These are phyloP conservation scores for Lignosus rhinocerotis DNA, from an alignment of 1,284 basidiomycete species.

Conservation along the genomic window DNA sequence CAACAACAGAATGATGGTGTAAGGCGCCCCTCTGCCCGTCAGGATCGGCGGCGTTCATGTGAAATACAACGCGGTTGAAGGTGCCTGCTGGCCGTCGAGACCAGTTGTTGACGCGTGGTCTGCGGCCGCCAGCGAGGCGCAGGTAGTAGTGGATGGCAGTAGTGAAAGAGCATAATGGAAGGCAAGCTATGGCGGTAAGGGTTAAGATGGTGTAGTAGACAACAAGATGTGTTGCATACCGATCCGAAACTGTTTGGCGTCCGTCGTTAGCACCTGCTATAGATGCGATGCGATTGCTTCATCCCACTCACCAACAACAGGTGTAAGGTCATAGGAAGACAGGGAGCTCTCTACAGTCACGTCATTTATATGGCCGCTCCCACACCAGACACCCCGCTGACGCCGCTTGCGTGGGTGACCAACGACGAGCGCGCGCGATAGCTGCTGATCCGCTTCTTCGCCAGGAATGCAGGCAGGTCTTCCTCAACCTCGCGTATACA, in stretches of 20 bases:
- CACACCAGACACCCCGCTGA: constrained; percentile 13
- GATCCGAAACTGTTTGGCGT: not conserved
- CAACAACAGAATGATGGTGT: not conserved
- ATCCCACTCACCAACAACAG: constrained; percentile 2
- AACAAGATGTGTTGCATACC: constrained; percentile 7
- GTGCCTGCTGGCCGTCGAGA: constrained; percentile 17
- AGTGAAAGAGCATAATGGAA: not conserved
- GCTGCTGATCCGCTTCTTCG: constrained; percentile 49
- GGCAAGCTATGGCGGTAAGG: not conserved
- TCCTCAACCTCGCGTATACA: constrained; percentile 52
- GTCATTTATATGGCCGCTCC: constrained; percentile 14
- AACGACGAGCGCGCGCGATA: constrained; percentile 24
- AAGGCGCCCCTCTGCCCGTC: not conserved
- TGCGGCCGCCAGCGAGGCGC: constrained; percentile 17
- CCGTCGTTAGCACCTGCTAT: not conserved
- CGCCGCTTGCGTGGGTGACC: constrained; percentile 7
- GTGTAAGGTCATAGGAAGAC: not conserved
- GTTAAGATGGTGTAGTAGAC: constrained; percentile 10
- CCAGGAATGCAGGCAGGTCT: constrained; percentile 50
- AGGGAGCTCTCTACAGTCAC: not conserved
- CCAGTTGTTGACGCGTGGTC: constrained; percentile 6
- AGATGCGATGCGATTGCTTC: not conserved
- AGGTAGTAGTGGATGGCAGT: not conserved
- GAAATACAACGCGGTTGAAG: not conserved
- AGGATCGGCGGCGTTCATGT: not conserved